Evolutionary conservation across 2,329 filamentous ascomycete genomes (phyloP).

Genomic region (Polychaeton citri): DNA sequence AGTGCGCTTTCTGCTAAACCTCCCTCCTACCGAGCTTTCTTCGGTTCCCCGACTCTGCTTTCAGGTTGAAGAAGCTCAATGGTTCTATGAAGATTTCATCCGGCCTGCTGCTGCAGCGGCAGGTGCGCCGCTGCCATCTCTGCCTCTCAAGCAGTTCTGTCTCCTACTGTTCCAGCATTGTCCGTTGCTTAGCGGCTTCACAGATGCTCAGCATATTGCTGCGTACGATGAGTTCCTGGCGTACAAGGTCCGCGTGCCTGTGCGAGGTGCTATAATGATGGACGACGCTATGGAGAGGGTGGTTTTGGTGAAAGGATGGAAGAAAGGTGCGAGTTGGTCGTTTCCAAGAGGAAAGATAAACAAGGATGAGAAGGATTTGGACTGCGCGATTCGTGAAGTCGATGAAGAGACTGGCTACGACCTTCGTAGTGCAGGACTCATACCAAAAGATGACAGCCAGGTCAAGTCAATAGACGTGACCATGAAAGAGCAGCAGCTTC

Average conservation of each 20-base stretch:
- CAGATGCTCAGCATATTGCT: conserved; percentile 60
- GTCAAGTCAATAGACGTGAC: conserved; percentile 78
- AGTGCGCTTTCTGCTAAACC: conserved; percentile 95
- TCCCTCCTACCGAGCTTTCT: conserved; percentile 79
- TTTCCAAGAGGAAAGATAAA: conserved; percentile 97
- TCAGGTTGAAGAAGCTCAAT: conserved; percentile 97
- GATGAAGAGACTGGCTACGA: conserved; percentile 95
- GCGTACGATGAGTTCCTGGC: conserved; percentile 86
- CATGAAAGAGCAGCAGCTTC: conserved; percentile 86
- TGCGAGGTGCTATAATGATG: conserved; percentile 84
- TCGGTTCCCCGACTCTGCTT: conserved; percentile 93
- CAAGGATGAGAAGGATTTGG: conserved; percentile 86
- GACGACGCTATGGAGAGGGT: conserved; percentile 91
- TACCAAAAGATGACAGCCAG: conserved; percentile 52
- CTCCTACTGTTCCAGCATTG: conserved; percentile 89
- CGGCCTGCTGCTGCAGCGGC: conserved; percentile 41
- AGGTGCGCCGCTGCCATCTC: conserved; percentile 75
- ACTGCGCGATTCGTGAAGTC: conserved; percentile 87
- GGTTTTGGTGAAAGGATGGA: conserved; percentile 93
- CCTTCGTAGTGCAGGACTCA: conserved; percentile 59
- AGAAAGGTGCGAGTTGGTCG: conserved; percentile 91
- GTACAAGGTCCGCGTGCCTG: conserved; percentile 90
- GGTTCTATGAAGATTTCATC: conserved; percentile 99
- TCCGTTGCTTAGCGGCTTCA: conserved; percentile 71
- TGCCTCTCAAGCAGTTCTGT: conserved; percentile 75